These are phyloP conservation scores for Calonectria honghensis DNA, from an alignment of 2,329 filamentous ascomycete species.

Conservation along the genomic window DNA sequence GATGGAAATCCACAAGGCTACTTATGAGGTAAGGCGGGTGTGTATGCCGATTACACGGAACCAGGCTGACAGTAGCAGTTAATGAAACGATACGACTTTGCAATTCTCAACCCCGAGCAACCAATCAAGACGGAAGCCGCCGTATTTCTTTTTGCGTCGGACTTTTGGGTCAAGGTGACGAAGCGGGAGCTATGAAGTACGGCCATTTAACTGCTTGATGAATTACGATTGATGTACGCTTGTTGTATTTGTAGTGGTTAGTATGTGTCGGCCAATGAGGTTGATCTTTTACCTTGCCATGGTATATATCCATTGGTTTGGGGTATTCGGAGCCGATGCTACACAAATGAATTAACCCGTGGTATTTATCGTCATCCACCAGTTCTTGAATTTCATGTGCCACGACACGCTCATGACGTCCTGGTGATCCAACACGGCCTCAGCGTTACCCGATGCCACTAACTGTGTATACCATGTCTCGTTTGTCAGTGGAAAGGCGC, in stretches of 20 bases:
- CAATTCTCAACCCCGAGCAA: constrained; percentile 57
- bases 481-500: constrained; percentile 15
- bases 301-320: background rate
- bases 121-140: constrained; percentile 60
- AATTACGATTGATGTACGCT: background rate
- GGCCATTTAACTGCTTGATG: background rate
- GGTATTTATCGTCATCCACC: background rate
- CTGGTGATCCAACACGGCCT: background rate
- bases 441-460: background rate
- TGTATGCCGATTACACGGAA: background rate
- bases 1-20: constrained; percentile 69
- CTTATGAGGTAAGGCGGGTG: constrained; percentile 65
- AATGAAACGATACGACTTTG: constrained; percentile 59
- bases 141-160: constrained; percentile 59
- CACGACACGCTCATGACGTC: no score
- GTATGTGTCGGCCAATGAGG: background rate
- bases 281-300: background rate
- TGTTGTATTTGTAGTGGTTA: background rate
- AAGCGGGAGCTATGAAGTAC: constrained; percentile 38
- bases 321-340: background rate
- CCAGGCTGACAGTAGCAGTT: constrained; percentile 47
- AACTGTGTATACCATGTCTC: background rate
- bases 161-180: constrained; percentile 60
- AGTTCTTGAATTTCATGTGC: background rate
- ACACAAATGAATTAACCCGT: background rate